Percentiles rank a stretch among this genome's conserved stretches.
Conservation (phyloP, 208 protist genomes). For the Wallacemonas sp. region DNA sequence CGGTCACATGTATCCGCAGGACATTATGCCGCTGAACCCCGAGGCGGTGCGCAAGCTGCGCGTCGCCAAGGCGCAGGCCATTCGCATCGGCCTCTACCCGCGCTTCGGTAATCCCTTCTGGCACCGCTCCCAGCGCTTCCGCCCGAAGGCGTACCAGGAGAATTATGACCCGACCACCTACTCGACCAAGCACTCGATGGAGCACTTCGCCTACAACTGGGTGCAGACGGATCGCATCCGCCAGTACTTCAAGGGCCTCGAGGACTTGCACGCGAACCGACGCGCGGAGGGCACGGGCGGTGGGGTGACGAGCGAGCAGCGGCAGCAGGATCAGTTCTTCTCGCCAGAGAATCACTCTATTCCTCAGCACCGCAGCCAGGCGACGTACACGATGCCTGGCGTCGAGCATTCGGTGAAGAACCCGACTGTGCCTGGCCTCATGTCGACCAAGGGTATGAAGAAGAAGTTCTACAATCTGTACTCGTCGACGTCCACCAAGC, state of each 20-base stretch:
- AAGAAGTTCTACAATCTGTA: conserved; percentile 93
- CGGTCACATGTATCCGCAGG: conserved; percentile 88
- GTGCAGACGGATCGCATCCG: conserved; percentile 86
- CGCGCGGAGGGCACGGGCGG: conserved; percentile 38
- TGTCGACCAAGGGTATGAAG: conserved; percentile 92
- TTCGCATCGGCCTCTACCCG: conserved; percentile 88
- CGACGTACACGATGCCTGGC: conserved; percentile 47
- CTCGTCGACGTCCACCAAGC: conserved; percentile 84
- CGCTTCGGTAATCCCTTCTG: conserved; percentile 91
- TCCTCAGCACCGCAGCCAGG: conserved; percentile 57
- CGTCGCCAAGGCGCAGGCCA: conserved; percentile 81
- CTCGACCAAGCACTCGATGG: conserved; percentile 89
- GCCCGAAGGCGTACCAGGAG: conserved; percentile 86
- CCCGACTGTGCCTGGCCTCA: conserved; percentile 86
- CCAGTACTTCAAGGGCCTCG: conserved; percentile 79
- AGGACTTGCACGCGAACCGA: conserved; percentile 47
- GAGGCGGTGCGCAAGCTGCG: conserved; percentile 85
- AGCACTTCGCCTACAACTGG: conserved; percentile 92
- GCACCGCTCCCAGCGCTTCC: conserved; percentile 82
- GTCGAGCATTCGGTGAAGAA: conserved; percentile 84
- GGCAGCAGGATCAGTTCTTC: conserved; percentile 83
- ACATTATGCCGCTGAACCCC: conserved; percentile 85
- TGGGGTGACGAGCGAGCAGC: conserved; percentile 65
- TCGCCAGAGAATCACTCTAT: conserved; percentile 55
- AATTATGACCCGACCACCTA: conserved; percentile 90